Base-by-base conservation (phyloP, 257 asterid species). In the Schizonepeta tenuifolia region DNA sequence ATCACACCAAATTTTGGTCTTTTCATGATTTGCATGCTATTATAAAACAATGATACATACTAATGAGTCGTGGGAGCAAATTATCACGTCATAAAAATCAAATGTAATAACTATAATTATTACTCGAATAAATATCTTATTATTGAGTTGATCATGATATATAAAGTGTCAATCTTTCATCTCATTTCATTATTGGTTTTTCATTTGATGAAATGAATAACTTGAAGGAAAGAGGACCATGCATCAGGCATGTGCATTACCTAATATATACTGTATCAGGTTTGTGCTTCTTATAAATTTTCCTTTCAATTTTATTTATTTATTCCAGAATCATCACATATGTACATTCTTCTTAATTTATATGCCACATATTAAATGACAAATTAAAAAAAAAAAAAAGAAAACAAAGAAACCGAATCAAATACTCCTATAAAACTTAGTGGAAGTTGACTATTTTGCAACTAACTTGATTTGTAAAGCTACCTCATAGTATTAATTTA, bases 171-270 rank as follows among this genome's bases (percentile, higher is more conserved):
- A 65, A 50, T 70, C 50, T 53, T 51, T 69, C 33, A 67, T 38
- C 18, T 24, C 15, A 47, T 21, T 53, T 72, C 50, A 58, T 55
- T 61, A 40, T 49, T n/a, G 53, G 33, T n/a, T 63, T 8, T 14
- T 35, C 46, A 51, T 17, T n/a, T 69, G 41, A 46, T 69, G 33
- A 46, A 35, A 57, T 74, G 43, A 65, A 75, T 71, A 24, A 62
- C 28, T 43, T 35, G 38, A 18, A 40, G 65, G 51, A 47, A 79
- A 14, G 31, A 54, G 44, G 77, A 72, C 76, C 82, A 65, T 60
- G 59, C 84, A 83, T 79, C 80, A n/a, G n/a, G n/a, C n/a, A n/a
- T n/a, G n/a, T 79, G 84, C 74, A 54, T 26, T 21, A 41, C 74
- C 79, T 74, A 49, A 70, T 69, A 67, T 62, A 5, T 31, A 33